Conservation (phyloP, 169 alveolate genomes). For the Plasmodium relictum region DNA sequence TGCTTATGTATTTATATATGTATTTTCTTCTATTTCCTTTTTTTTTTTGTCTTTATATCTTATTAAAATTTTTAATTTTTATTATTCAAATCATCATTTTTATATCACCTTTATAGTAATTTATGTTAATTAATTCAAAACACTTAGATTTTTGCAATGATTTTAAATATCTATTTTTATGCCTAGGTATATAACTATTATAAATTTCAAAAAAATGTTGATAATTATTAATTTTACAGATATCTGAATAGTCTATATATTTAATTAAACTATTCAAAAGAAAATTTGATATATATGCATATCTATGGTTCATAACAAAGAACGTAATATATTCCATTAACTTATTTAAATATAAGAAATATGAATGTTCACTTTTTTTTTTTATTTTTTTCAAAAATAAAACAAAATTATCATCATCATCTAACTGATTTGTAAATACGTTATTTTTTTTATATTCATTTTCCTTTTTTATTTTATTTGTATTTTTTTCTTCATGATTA, state of each 20-base stretch:
- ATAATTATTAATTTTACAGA: slow-evolving; percentile 72
- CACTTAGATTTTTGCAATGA: slow-evolving; percentile 74
- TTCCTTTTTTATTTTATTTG: background rate
- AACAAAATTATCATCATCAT: slow-evolving; percentile 67
- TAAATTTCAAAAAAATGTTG: slow-evolving; percentile 70
- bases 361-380: slow-evolving; percentile 58
- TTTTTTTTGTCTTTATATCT: no score
- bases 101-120: slow-evolving; percentile 72
- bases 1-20: no score
- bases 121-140: slow-evolving; percentile 67
- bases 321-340: slow-evolving; percentile 70
- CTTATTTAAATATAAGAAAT: slow-evolving; percentile 69
- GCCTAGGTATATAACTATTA: slow-evolving; percentile 75
- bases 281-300: slow-evolving; percentile 70
- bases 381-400: slow-evolving; percentile 72
- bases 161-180: slow-evolving; percentile 60
- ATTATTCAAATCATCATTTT: slow-evolving; percentile 62
- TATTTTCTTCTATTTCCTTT: no score
- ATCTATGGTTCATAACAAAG: slow-evolving; percentile 65
- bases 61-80: no score
- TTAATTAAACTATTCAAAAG: slow-evolving; percentile 65
- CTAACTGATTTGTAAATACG: background rate
- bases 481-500: background rate
- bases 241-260: slow-evolving; percentile 61
- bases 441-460: background rate